Evolutionary conservation across 78 protist genomes (phyloP).

Genomic region (Bodo saltans): DNA sequence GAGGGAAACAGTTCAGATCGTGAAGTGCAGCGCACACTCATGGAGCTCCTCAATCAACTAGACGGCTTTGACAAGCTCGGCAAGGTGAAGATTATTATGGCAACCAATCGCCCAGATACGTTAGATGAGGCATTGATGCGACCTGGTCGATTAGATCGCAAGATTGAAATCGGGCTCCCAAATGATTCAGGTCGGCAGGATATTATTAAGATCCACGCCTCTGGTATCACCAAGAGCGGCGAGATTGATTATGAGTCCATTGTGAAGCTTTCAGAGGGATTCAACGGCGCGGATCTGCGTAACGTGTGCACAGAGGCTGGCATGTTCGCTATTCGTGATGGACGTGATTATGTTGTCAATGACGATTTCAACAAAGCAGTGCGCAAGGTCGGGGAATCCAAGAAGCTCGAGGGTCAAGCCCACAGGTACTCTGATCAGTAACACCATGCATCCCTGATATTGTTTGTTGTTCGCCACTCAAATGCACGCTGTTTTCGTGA

Average conservation of each 20-base stretch:
- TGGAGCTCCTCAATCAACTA: slow-evolving; percentile 97
- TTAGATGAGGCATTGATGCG: slow-evolving; percentile 95
- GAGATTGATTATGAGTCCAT: slow-evolving; percentile 93
- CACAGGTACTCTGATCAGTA: slow-evolving; percentile 19
- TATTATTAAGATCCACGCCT: slow-evolving; percentile 94
- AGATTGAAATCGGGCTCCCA: slow-evolving; percentile 97
- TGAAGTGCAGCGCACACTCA: slow-evolving; percentile 97
- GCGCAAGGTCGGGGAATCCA: slow-evolving; percentile 87
- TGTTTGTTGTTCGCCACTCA: no score
- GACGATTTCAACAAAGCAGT: slow-evolving; percentile 99
- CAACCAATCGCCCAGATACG: slow-evolving; percentile 97
- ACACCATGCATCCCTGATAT: no score
- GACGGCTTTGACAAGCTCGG: slow-evolving; percentile 96
- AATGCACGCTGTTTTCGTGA: no score
- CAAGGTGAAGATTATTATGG: slow-evolving; percentile 97
- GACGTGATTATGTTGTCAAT: slow-evolving; percentile 79
- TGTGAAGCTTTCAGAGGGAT: slow-evolving; percentile 92
- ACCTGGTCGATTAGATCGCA: slow-evolving; percentile 93
- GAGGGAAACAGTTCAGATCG: slow-evolving; percentile 96
- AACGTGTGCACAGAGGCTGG: slow-evolving; percentile 99
- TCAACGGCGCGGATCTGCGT: slow-evolving; percentile 98
- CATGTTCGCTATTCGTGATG: slow-evolving; percentile 95
- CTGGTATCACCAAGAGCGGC: slow-evolving; percentile 79
- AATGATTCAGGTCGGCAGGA: slow-evolving; percentile 89
- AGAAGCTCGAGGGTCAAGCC: slow-evolving; percentile 89